Conservation (phyloP, 2,329 filamentous ascomycete genomes). For the Cladosporium sp. region DNA sequence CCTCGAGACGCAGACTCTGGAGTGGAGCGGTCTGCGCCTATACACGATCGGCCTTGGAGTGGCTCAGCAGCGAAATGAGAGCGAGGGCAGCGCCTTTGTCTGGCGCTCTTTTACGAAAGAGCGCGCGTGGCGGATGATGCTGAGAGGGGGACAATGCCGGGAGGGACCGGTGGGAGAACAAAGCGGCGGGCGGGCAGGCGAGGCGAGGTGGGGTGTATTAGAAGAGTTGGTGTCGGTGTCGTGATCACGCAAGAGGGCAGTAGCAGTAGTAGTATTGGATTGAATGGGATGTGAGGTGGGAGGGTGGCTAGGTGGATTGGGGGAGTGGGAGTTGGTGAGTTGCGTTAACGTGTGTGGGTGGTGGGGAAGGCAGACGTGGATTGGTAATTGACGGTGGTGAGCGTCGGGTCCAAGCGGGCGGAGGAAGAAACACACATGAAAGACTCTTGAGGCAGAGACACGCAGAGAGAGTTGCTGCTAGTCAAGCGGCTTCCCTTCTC, state of each 20-base stretch:
- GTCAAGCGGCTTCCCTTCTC: too few relatives aligned
- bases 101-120: too few relatives aligned
- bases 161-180: neutral
- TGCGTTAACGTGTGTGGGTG: neutral
- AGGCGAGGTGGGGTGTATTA: neutral
- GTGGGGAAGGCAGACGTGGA: too few relatives aligned
- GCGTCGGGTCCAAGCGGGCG: too few relatives aligned
- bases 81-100: slow-evolving; percentile 4
- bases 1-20: slow-evolving; percentile 10
- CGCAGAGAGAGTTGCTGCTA: too few relatives aligned
- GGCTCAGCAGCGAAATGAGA: slow-evolving; percentile 2
- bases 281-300: too few relatives aligned
- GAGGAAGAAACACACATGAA: too few relatives aligned
- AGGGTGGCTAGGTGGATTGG: neutral
- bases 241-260: too few relatives aligned
- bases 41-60: too few relatives aligned
- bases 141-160: neutral
- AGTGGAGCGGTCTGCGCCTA: slow-evolving; percentile 8
- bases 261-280: too few relatives aligned
- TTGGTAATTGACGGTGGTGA: neutral
- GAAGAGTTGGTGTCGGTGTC: too few relatives aligned
- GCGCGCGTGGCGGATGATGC: neutral
- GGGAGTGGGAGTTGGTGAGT: neutral
- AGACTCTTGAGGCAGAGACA: neutral
- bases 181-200: neutral